Conservation (phyloP, 2,329 filamentous ascomycete genomes). For the Periglandula ipomoeae region DNA sequence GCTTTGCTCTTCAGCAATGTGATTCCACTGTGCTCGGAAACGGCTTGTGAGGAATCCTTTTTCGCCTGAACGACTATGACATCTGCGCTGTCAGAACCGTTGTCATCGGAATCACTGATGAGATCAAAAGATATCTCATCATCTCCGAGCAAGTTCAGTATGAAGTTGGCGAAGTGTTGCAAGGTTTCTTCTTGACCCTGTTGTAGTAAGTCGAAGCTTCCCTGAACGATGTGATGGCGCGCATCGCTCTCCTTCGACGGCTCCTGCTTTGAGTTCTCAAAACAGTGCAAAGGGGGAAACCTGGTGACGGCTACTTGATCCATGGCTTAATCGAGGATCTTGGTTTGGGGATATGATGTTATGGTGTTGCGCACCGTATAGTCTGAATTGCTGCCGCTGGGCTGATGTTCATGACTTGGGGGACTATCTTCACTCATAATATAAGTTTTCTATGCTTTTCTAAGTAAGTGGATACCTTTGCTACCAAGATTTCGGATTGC, state of each 20-base stretch:
- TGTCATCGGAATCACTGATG: not conserved
- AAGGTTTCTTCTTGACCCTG: not conserved
- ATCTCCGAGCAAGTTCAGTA: conserved; percentile 1
- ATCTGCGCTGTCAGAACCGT: not conserved
- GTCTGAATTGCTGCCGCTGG: not conserved
- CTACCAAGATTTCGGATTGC: not conserved
- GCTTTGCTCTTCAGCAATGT: not conserved
- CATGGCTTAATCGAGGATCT: not conserved
- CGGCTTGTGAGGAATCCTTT: not conserved
- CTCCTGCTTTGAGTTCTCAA: not conserved
- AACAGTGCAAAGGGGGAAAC: not conserved
- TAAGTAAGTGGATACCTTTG: not conserved
- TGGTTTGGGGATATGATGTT: not conserved
- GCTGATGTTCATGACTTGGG: not conserved
- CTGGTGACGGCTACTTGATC: not conserved
- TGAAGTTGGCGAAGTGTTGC: not conserved
- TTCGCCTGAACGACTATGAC: not conserved
- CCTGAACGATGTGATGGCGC: not conserved
- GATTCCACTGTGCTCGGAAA: not conserved
- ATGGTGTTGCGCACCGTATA: not conserved
- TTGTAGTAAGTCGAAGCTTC: not conserved
- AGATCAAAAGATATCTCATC: conserved; percentile 5
- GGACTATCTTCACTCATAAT: not conserved
- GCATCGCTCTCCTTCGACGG: too few species aligned
- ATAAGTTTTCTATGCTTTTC: not conserved